Evolutionary conservation across 768 basidiomycete species (phyloP).

Genomic region (Leucosporidium yakuticum): DNA sequence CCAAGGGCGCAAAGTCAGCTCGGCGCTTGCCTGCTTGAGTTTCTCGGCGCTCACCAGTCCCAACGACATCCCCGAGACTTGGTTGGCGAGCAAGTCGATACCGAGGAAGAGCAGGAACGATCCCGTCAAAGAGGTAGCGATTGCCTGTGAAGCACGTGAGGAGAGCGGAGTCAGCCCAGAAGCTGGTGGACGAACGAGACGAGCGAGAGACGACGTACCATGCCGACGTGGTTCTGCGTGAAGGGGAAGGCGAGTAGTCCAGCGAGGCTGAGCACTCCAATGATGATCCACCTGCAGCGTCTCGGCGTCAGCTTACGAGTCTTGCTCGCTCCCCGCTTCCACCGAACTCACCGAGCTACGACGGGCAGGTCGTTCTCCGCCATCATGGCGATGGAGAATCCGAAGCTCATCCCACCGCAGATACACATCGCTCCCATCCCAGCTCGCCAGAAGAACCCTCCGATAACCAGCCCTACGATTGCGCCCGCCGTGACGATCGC

Average conservation of each 20-base stretch:
- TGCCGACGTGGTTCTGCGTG: neutral
- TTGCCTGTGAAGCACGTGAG: neutral
- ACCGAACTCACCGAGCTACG: neutral
- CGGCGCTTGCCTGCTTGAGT: neutral
- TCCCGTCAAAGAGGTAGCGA: constrained; percentile 5
- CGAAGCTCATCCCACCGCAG: neutral
- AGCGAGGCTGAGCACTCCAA: neutral
- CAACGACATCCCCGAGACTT: neutral
- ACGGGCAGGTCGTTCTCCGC: neutral
- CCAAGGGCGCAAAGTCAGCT: too few species aligned
- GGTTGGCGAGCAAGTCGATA: constrained; percentile 11
- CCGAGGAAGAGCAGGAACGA: constrained; percentile 12
- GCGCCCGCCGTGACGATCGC: neutral
- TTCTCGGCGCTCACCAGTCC: neutral
- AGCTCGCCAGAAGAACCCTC: neutral
- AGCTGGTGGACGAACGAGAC: neutral
- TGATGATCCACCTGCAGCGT: constrained; percentile 3
- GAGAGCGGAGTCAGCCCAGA: neutral
- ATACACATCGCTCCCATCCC: constrained; percentile 1
- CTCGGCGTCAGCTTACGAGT: neutral
- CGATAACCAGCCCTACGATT: neutral
- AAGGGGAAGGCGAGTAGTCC: neutral
- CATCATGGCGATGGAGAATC: neutral
- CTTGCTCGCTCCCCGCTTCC: rapidly evolving
- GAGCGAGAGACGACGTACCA: constrained; percentile 1